These are phyloP conservation scores for Hygrocybe coccinea DNA, from an alignment of 768 basidiomycete species.

Conservation along the genomic window DNA sequence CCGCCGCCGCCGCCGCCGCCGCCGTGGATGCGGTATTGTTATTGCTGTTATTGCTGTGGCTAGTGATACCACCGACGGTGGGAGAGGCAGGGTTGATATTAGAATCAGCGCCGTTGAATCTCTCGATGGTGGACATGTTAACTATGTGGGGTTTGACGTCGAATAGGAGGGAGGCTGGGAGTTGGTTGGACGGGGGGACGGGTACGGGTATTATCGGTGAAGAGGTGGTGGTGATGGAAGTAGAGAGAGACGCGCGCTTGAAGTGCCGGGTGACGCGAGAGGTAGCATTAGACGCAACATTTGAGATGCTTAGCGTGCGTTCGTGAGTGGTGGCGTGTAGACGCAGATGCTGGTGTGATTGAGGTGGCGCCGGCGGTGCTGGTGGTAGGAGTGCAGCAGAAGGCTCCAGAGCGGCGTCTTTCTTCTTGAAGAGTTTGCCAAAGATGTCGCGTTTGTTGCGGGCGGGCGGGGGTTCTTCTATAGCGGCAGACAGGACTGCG, in stretches of 20 bases:
- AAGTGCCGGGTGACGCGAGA: slow-evolving; percentile 2
- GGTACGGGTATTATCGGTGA: neutral
- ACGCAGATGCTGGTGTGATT: neutral
- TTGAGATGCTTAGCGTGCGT: neutral
- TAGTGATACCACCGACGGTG: neutral
- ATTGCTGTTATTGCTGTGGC: too few relatives aligned
- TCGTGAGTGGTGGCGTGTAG: neutral
- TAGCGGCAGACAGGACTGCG: slow-evolving; percentile 11
- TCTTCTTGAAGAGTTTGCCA: slow-evolving; percentile 67
- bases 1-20: slow-evolving; percentile 11
- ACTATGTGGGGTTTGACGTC: too few relatives aligned
- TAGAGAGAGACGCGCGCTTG: neutral
- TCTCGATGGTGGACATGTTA: neutral
- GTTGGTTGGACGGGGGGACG: neutral
- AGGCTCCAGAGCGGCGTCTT: slow-evolving; percentile 15
- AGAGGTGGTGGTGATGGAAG: neutral
- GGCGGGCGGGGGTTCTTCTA: slow-evolving; percentile 22
- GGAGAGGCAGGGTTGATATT: too few relatives aligned
- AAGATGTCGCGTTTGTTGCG: slow-evolving; percentile 58
- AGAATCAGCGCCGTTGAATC: neutral
- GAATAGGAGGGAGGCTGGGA: neutral
- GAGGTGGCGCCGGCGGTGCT: neutral
- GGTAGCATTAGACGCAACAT: too few relatives aligned
- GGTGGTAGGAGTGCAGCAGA: too few relatives aligned
- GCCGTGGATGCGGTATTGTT: too few relatives aligned